Base-by-base conservation (phyloP, 225 moss, liverwort and hornwort genomes). In the Marchantia paleacea region DNA sequence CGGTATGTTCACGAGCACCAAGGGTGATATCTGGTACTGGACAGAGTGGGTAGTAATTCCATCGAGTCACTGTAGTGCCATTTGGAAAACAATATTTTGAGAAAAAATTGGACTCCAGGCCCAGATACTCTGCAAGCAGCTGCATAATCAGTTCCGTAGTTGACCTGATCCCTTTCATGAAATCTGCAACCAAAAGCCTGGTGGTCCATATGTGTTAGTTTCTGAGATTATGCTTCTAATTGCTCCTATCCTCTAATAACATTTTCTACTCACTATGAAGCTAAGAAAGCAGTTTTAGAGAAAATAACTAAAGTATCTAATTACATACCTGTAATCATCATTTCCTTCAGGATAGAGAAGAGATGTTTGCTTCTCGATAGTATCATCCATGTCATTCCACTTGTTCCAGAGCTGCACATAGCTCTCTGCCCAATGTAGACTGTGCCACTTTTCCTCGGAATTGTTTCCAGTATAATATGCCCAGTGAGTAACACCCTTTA, bases 351-450 rank as follows among this genome's bases (percentile, higher is more conserved):
- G 50, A 48, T 51, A 72, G 7, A 52, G 29, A 15, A 72, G 5
- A n/a, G 16, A 18, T 16, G 22, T 31, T 13, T 72, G 72, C 18
- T 50, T 19, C 14, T 72, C 72, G 72, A 52, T 52, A 7, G 4
- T 52, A 4, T 52, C 18, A 48, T 72, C n/a, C 9, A 49, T 49
- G 13, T 72, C 48, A 24, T 3, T 49, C 50, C 72, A 72, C 20
- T 49, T 31, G 12, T 78, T 73, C 85, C 85, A 49, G 81, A 79
- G 10, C n/a, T 81, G 78, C 73, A 63, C 51, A 58, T 79, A 54
- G 69, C 81, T 75, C 75, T 85, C 85, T 22, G 85, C 85, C 85
- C 85, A 85, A 30, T 79, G 77, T 55, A 85, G 75, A 61, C 75
- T 70, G 7, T 78, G 69, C 71, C 16, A 18, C 16, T 48, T 61